Evolutionary conservation across 495 filamentous ascomycete species (phyloP).

Genomic region (Usnea hakonensis): DNA sequence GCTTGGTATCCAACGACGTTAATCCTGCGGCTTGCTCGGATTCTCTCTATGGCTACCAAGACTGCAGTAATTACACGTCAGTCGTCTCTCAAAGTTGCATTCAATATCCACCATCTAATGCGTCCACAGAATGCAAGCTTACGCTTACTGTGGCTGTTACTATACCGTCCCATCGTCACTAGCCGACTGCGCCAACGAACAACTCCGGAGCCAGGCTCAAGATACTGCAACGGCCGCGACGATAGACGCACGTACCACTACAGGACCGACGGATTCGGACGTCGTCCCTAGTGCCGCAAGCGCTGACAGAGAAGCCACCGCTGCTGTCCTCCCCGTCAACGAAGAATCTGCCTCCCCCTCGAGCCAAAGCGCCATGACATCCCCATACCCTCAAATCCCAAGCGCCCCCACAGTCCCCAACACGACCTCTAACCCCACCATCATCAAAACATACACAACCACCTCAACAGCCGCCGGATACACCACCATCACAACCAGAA

Average conservation of each 20-base stretch:
- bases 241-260: not conserved
- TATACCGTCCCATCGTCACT: constrained; percentile 14
- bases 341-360: not conserved
- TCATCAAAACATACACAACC: not conserved
- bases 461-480: not conserved
- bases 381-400: not conserved
- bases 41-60: constrained; percentile 10
- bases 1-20: constrained; percentile 9
- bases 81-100: not conserved
- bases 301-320: not conserved
- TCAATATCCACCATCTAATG: not conserved
- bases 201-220: constrained; percentile 8
- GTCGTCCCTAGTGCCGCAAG: no score
- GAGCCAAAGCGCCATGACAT: not conserved
- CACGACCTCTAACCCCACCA: not conserved
- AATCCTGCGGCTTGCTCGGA: constrained; percentile 13
- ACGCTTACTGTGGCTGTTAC: constrained; percentile 20
- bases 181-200: constrained; percentile 16
- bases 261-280: not conserved
- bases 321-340: not conserved
- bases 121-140: constrained; percentile 16
- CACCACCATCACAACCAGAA: not conserved
- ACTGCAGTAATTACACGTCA: constrained; percentile 22
- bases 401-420: not conserved
- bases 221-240: not conserved